Percentiles rank a stretch among this genome's conserved stretches.
These are phyloP conservation scores for Botrytis byssoidea DNA, from an alignment of 2,329 filamentous ascomycete species.

Conservation along the genomic window DNA sequence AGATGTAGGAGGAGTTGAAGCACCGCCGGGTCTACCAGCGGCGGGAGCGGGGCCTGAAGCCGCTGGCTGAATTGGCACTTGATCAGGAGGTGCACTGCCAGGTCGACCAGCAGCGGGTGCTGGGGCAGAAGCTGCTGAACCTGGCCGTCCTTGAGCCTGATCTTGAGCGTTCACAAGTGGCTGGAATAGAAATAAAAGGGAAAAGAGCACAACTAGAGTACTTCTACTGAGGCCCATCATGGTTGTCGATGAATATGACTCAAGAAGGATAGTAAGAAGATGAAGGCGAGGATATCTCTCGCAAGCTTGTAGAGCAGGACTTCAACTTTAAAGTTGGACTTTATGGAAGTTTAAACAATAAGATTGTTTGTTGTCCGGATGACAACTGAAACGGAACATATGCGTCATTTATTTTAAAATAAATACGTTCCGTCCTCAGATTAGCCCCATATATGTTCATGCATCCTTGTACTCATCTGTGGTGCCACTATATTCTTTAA, in stretches of 20 bases:
- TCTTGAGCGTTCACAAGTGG: constrained; percentile 9
- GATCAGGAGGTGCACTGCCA: background rate
- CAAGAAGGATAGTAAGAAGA: background rate
- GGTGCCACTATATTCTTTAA: background rate
- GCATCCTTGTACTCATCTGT: background rate
- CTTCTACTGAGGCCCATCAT: constrained; percentile 17
- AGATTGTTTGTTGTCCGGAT: background rate
- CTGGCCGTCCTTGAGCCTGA: constrained; percentile 11
- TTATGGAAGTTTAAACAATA: background rate
- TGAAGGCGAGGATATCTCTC: constrained; percentile 7
- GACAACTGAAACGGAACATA: background rate
- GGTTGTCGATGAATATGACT: background rate
- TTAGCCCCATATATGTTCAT: background rate
- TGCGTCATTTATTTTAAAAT: background rate
- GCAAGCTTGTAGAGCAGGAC: constrained; percentile 1
- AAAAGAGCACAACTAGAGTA: background rate
- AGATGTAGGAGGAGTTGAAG: background rate
- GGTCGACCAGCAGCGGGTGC: constrained; percentile 6
- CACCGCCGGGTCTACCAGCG: background rate
- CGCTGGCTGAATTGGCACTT: background rate
- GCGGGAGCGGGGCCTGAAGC: background rate
- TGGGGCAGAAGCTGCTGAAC: background rate
- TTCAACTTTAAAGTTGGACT: constrained; percentile 1
- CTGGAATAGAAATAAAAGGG: background rate
- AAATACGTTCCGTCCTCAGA: background rate